Evolutionary conservation across 78 protist species (phyloP).

Genomic region (Guillardia theta): DNA sequence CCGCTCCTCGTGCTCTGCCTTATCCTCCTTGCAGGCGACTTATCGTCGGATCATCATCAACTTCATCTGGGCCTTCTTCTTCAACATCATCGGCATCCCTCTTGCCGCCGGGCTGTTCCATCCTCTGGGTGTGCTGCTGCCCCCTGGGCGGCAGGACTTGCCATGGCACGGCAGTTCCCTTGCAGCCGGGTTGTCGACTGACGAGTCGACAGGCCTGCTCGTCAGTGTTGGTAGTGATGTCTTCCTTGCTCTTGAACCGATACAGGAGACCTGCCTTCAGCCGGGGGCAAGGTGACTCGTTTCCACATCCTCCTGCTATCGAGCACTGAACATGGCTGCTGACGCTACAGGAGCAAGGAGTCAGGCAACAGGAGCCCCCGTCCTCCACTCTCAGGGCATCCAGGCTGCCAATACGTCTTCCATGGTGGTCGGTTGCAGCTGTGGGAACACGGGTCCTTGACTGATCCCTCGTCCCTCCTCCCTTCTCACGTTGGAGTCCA

Average conservation of each 20-base stretch:
- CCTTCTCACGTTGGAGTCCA: too few species aligned
- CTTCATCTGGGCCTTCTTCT: constrained; percentile 46
- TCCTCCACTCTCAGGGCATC: too few species aligned
- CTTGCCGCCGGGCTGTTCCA: not conserved
- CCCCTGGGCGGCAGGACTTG: constrained; percentile 72
- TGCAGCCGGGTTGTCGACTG: not conserved
- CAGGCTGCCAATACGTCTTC: too few species aligned
- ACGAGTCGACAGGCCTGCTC: not conserved
- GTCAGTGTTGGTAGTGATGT: constrained; percentile 46
- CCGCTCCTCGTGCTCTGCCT: not conserved
- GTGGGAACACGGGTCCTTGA: too few species aligned
- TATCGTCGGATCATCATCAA: constrained; percentile 39
- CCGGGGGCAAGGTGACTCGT: too few species aligned
- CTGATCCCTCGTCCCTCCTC: too few species aligned
- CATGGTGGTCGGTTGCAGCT: too few species aligned
- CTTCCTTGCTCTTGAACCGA: constrained; percentile 37
- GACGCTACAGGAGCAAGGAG: not conserved
- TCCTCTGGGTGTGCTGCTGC: not conserved
- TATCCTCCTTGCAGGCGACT: not conserved
- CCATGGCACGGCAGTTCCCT: constrained; percentile 4
- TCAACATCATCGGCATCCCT: constrained; percentile 45
- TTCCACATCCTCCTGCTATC: not conserved
- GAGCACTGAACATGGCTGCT: not conserved
- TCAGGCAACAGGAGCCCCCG: not conserved
- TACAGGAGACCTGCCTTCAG: not conserved